Base-by-base conservation (phyloP, 495 filamentous ascomycete species). In the Pyrenula massariospora region DNA sequence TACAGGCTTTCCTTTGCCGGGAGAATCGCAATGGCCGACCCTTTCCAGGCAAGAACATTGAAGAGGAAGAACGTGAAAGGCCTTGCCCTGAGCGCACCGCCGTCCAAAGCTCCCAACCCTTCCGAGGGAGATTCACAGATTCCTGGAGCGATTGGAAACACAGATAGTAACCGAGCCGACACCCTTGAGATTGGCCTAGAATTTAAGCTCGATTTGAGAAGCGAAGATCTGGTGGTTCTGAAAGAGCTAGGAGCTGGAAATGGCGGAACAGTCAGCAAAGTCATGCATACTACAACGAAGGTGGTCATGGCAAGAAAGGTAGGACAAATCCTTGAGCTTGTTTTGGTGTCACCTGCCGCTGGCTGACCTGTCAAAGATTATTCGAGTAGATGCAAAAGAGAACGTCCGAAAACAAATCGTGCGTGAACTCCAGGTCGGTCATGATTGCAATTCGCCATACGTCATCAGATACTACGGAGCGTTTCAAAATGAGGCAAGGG, bases 271-370 rank as follows among this genome's bases (percentile, higher is more conserved):
- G 93, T 98, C 52, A 95, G 91, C 72, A 98, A 97, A 73, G 94
- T 97, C 58, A 85, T 86, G 76, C 93, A 98, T 74, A 84, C 89
- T 56, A 88, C 91, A 11, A 96, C 91, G 21, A 92, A 92, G 67
- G 91, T 92, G 0, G 81, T 95, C 55, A 98, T 98, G 93, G 93
- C 93, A 60, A 81, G 88, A 70, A 98, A 98, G 89, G 93, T 95
- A 70, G 42, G 73, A 61, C 19, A 10, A n/a, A 50, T 51, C 19
- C 54, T 52, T 48, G 24, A 31, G 36, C 8, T 24, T 10, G 20
- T 42, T 49, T 21, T n/a, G 50, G 15, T 10, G 24, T 19, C 24
- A 25, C 10, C 54, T 54, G 23, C 22, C 8, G 52, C 56, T 64
- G 55, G 67, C 57, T 25, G 36, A 57, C n/a, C 12, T 57, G n/a